Evolutionary conservation across 106 monocot species (phyloP).

Genomic region (Dendrobium huoshanense): DNA sequence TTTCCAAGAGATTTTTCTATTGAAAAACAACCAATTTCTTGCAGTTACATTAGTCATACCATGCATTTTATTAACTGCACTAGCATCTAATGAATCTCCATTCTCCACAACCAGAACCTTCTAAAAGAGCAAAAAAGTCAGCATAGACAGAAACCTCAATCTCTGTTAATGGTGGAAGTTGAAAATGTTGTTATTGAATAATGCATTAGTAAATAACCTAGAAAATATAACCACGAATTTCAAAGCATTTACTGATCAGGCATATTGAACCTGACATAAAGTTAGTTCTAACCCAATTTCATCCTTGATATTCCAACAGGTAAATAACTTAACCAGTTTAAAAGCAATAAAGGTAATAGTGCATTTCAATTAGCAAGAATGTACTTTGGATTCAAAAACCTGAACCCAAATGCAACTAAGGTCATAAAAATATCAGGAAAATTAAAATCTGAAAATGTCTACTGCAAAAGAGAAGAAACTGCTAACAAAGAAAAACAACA

Average conservation of each 20-base stretch:
- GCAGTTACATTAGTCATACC: background rate
- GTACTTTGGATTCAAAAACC: background rate
- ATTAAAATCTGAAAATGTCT: background rate
- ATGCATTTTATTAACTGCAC: background rate
- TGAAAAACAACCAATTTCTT: no score
- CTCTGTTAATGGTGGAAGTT: background rate
- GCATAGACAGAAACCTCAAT: background rate
- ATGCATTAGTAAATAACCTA: background rate
- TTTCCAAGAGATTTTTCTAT: no score
- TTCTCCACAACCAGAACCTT: background rate
- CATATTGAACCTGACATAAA: background rate
- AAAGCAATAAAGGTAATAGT: background rate
- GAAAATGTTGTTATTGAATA: background rate
- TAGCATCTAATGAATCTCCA: constrained; percentile 1
- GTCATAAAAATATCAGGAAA: background rate
- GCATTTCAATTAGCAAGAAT: background rate
- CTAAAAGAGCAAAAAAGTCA: background rate
- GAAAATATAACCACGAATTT: background rate
- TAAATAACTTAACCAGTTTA: background rate
- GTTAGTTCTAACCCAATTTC: background rate
- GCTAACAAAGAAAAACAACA: background rate
- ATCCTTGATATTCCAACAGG: background rate
- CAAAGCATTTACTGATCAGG: background rate
- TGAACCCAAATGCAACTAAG: background rate
- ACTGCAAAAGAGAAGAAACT: background rate